A percentile compares a stretch with the other conserved stretches of the same genome.
Conservation (phyloP, 106 monocot species). For the Allium fistulosum region DNA sequence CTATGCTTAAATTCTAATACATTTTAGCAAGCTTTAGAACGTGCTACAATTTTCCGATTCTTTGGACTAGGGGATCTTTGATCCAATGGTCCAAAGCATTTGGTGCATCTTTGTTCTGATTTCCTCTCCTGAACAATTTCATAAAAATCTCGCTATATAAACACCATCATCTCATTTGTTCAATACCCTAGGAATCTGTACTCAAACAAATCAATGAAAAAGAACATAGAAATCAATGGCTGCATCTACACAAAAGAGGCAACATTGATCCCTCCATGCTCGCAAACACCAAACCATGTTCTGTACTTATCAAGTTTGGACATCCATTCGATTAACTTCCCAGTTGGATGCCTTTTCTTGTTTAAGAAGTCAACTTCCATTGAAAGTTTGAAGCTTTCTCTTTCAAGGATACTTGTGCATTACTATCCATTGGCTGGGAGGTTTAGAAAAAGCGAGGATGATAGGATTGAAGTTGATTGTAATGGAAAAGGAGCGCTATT, state of each 20-base stretch:
- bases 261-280: slow-evolving; percentile 32
- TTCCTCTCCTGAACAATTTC: too few species aligned
- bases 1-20: too few species aligned
- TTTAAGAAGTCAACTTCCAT: slow-evolving; percentile 20
- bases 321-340: slow-evolving; percentile 69
- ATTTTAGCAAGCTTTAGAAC: too few species aligned
- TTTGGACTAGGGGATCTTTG: too few species aligned
- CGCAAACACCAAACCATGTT: slow-evolving; percentile 31
- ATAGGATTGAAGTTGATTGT: slow-evolving; percentile 79
- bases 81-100: too few species aligned
- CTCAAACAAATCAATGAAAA: background rate
- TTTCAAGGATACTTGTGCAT: slow-evolving; percentile 43
- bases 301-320: slow-evolving; percentile 88
- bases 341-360: slow-evolving; percentile 77
- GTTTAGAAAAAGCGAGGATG: slow-evolving; percentile 21
- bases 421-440: slow-evolving; percentile 87
- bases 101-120: too few species aligned
- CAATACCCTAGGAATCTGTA: too few species aligned
- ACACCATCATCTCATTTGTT: too few species aligned
- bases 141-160: too few species aligned
- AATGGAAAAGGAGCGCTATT: slow-evolving; percentile 71
- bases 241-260: slow-evolving; percentile 20
- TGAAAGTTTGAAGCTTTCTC: slow-evolving; percentile 38
- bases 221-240: background rate
- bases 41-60: too few species aligned